Conservation (phyloP, 148 eudicot genomes). For the Rhododendron molle region DNA sequence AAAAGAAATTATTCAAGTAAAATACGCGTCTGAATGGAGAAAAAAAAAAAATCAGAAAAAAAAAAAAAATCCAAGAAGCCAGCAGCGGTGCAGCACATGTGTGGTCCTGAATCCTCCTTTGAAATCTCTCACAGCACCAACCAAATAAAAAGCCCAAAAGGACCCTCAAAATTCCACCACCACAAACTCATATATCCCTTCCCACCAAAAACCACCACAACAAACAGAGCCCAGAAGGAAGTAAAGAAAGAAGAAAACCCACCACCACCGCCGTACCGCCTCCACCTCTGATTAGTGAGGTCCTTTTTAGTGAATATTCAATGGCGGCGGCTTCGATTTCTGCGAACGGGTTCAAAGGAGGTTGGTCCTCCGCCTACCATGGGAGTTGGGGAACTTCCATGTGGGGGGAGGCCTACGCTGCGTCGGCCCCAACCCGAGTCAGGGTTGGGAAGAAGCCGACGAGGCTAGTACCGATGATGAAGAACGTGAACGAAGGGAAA, state of each 20-base stretch:
- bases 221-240: background rate
- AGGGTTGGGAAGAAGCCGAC: constrained; percentile 35
- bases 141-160: constrained; percentile 23
- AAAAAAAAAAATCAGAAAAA: background rate
- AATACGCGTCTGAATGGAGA: constrained; percentile 11
- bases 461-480: constrained; percentile 64
- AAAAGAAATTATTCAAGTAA: constrained; percentile 2
- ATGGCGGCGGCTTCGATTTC: constrained; percentile 59
- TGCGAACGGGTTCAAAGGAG: constrained; percentile 28
- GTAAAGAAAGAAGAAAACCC: background rate
- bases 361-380: constrained; percentile 38
- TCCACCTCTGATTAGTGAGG: background rate
- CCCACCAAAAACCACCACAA: constrained; percentile 1
- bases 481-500: constrained; percentile 87
- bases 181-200: constrained; percentile 6
- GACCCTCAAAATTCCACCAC: constrained; percentile 15
- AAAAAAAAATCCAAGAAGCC: constrained; percentile 17
- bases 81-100: constrained; percentile 11
- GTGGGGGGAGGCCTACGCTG: constrained; percentile 50
- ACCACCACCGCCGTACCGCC: background rate
- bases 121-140: constrained; percentile 5
- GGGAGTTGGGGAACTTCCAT: constrained; percentile 44
- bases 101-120: constrained; percentile 22
- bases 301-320: background rate
- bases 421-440: constrained; percentile 31